phyloP scores from a whole-genome alignment of 75 land plant species.

The Azolla pinnata region DNA sequence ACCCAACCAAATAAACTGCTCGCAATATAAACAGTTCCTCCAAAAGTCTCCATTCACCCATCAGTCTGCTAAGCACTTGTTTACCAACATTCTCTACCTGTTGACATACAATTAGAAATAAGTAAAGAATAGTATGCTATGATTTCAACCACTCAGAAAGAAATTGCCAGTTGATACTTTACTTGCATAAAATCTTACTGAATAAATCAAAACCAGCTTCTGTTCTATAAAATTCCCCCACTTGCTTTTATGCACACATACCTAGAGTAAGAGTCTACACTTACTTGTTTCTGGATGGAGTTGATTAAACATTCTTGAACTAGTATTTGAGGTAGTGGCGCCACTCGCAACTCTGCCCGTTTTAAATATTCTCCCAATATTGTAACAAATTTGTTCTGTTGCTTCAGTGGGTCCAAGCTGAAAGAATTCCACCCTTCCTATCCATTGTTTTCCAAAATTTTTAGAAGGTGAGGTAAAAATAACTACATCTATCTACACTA shows the following conservation, averaged over 20 bases:
- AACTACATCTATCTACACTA: too few relatives aligned
- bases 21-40: constrained; percentile 84
- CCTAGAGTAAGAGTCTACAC: not conserved
- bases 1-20: constrained; percentile 80
- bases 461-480: too few relatives aligned
- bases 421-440: constrained; percentile 17
- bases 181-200: too few relatives aligned
- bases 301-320: constrained; percentile 73
- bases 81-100: constrained; percentile 76
- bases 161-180: too few relatives aligned
- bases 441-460: too few relatives aligned
- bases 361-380: constrained; percentile 57
- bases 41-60: constrained; percentile 85
- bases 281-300: constrained; percentile 66
- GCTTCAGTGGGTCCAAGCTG: constrained; percentile 39
- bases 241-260: too few relatives aligned
- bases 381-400: constrained; percentile 53
- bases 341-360: constrained; percentile 28
- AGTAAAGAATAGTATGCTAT: too few relatives aligned
- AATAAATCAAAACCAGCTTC: too few relatives aligned
- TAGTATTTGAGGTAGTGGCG: constrained; percentile 57
- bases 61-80: constrained; percentile 56
- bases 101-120: not conserved
- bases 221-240: too few relatives aligned
- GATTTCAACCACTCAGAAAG: too few relatives aligned